Evolutionary conservation across 2,329 filamentous ascomycete genomes (phyloP), one percentile per base, ranked within the genome.

Genomic region (Hypoxylon sp.): DNA sequence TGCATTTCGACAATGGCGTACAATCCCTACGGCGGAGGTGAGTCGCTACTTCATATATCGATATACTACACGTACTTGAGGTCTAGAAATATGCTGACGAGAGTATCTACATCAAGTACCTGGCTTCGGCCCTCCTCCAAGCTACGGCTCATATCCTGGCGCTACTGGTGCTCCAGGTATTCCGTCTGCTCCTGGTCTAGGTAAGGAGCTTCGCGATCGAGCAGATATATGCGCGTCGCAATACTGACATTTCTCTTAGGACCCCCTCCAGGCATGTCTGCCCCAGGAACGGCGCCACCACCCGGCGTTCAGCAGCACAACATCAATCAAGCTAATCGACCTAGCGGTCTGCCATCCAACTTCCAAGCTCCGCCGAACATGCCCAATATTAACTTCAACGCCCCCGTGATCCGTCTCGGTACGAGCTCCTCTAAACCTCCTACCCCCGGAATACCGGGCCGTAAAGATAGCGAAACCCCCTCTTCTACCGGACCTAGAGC

Each of bases 351-450:
- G 69, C 93, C 93, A 67, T 83, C 89, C 63, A 93, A 89, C 79
- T 97, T 97, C 80, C 92, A 96, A 82, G 89, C 93, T 50, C 94
- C 95, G 8, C 84, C 92, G 52, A 97, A 96, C 76, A 92, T 97
- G 86, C 93, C 95, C 53, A 96, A 97, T 78, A 97, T 99, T 83
- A 97, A 99, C 82, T 97, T 98, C 83, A 97, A 92, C 75, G 96
- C 96, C 33, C 94, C 95, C 60, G 93, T 98, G 64, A 98, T 99
- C 75, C 92, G 96, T 58, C 86, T 99, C 46, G 96, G 95, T 42
- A 95, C 93, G 11, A 87, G 90, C 3, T 87, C 88, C 2, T 80
- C 86, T n/a, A 93, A 93, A 74, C 83, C 89, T 24, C 76, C 79
- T 9, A 74, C 78, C 0, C 76, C 81, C 5, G 71, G 76, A 9